Percentiles rank a stretch among this genome's conserved stretches.
Conservation (phyloP, 108 stramenopile species). For the Nannochloropsis gaditana region DNA sequence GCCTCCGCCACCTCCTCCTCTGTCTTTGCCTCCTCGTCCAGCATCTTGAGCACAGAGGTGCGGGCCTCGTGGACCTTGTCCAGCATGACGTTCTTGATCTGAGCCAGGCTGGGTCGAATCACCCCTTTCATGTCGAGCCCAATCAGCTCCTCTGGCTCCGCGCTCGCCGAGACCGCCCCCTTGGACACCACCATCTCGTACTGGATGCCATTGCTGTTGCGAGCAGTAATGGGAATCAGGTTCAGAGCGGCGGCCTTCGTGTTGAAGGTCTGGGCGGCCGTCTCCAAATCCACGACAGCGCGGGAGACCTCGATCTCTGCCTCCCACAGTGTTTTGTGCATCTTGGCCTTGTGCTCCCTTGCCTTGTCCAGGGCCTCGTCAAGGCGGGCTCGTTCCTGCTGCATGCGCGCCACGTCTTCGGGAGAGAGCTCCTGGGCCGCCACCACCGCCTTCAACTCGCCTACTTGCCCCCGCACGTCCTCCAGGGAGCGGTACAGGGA, state of each 20-base stretch:
- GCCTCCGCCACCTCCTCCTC: constrained; percentile 33
- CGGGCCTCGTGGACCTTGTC: constrained; percentile 23
- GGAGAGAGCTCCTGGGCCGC: constrained; percentile 55
- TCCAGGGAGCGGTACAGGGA: constrained; percentile 9
- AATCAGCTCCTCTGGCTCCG: constrained; percentile 23
- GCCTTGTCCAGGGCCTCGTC: constrained; percentile 38
- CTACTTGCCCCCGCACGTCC: constrained; percentile 23
- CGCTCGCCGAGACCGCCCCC: background rate
- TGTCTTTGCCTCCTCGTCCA: constrained; percentile 33
- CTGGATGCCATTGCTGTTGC: constrained; percentile 27
- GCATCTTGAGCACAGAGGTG: constrained; percentile 27
- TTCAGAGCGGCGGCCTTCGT: constrained; percentile 38
- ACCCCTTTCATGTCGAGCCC: constrained; percentile 32
- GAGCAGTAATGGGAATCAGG: constrained; percentile 27
- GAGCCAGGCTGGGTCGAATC: constrained; percentile 30
- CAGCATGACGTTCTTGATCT: constrained; percentile 31
- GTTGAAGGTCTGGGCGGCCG: constrained; percentile 39
- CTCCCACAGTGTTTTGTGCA: constrained; percentile 45
- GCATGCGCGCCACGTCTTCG: constrained; percentile 51
- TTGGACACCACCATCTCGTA: constrained; percentile 23
- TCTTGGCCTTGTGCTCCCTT: constrained; percentile 32
- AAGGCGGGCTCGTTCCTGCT: constrained; percentile 44
- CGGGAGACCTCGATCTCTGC: constrained; percentile 40
- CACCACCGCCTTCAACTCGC: constrained; percentile 23
- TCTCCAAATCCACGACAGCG: constrained; percentile 33